Percentiles rank a stretch among this genome's conserved stretches.
Evolutionary conservation across 208 protist species (phyloP).

Genomic region (Lotmaria passim): DNA sequence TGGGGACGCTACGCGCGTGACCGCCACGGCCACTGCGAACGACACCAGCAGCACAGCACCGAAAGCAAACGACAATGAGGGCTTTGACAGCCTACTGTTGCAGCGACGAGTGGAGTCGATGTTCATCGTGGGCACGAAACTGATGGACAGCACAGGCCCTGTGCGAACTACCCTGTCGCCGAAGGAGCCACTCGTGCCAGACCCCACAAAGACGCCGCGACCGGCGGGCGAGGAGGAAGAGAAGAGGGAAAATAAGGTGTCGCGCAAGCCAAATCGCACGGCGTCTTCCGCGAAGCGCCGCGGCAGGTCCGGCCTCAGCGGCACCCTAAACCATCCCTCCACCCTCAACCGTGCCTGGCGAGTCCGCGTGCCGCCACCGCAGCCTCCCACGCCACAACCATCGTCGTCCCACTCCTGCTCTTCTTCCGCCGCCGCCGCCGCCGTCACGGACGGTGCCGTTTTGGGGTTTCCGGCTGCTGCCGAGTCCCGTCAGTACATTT

Average conservation of each 20-base stretch:
- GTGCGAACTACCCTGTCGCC: too few species aligned
- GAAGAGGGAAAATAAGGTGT: background rate
- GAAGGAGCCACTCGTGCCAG: too few species aligned
- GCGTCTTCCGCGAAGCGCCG: background rate
- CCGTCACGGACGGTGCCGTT: too few species aligned
- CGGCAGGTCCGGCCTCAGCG: background rate
- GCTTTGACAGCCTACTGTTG: background rate
- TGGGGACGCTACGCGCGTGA: background rate
- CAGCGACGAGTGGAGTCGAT: constrained; percentile 2
- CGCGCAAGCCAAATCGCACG: background rate
- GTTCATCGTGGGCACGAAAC: constrained; percentile 5
- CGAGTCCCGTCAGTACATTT: background rate
- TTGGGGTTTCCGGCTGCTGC: too few species aligned
- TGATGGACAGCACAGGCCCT: too few species aligned
- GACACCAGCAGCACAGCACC: too few species aligned
- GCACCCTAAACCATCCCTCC: background rate
- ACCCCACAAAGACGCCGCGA: too few species aligned
- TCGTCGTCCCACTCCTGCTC: too few species aligned
- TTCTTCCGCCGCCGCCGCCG: background rate
- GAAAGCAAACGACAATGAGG: background rate
- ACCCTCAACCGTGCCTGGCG: background rate
- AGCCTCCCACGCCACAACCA: too few species aligned
- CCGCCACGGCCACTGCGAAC: too few species aligned
- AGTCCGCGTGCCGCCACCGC: constrained; percentile 4
- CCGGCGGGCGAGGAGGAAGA: background rate